A percentile compares a stretch with the other conserved stretches of the same genome.
Evolutionary conservation across 305 asterid species (phyloP).

Genomic region (Solanum aculeatissimum): DNA sequence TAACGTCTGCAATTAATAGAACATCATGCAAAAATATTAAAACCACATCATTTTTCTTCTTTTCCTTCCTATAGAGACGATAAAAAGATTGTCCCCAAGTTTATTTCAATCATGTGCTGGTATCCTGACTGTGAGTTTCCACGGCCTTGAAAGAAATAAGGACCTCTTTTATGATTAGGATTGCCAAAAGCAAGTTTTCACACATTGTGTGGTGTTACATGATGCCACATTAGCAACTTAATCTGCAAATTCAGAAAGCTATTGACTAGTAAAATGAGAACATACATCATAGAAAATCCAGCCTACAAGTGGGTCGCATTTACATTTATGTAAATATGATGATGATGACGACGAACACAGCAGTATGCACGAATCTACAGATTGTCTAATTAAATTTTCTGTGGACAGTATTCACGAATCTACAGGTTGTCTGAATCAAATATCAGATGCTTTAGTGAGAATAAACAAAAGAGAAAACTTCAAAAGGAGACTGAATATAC

Average conservation of each 20-base stretch:
- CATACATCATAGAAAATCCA: not conserved
- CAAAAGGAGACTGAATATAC: conserved; percentile 10
- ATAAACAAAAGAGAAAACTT: not conserved
- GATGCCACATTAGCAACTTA: not conserved
- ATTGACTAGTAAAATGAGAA: not conserved
- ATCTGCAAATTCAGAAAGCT: not conserved
- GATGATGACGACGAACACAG: not conserved
- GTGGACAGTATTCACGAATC: not conserved
- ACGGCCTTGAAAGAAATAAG: not conserved
- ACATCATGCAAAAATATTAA: not conserved
- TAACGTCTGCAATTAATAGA: not conserved
- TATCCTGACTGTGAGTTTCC: not conserved
- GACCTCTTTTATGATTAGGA: not conserved
- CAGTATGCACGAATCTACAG: not conserved
- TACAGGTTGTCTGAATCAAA: not conserved
- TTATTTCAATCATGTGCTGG: not conserved
- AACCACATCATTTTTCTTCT: not conserved
- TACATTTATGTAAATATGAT: not conserved
- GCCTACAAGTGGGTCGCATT: not conserved
- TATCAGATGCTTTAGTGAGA: not conserved
- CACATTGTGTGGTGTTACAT: not conserved
- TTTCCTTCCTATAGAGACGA: not conserved
- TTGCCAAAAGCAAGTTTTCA: not conserved
- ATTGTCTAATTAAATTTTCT: not conserved
- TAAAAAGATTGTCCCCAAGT: not conserved